Percentiles rank a stretch among this genome's conserved stretches.
Conservation (phyloP, 352 stramenopile species). For the Phytophthora gonapodyides region DNA sequence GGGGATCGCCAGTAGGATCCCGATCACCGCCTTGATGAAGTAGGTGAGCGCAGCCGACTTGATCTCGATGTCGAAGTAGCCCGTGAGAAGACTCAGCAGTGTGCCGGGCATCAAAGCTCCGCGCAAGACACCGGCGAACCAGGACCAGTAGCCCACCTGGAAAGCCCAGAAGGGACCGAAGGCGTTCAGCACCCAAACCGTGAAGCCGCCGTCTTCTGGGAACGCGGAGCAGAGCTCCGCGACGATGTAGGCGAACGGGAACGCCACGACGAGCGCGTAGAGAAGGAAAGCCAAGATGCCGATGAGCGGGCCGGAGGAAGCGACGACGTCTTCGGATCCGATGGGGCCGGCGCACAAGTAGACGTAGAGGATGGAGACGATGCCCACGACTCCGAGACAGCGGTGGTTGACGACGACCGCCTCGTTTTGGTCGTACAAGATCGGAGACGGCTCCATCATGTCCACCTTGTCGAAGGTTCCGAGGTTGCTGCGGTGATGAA, state of each 20-base stretch:
- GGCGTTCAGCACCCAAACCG: constrained; percentile 90
- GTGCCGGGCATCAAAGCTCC: constrained; percentile 70
- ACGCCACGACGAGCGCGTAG: constrained; percentile 84
- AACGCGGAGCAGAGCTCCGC: constrained; percentile 91
- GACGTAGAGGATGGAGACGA: constrained; percentile 44
- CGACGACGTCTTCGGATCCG: constrained; percentile 39
- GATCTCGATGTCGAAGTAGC: constrained; percentile 42
- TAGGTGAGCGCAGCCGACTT: constrained; percentile 26
- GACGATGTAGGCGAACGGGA: constrained; percentile 92
- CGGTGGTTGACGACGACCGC: constrained; percentile 34
- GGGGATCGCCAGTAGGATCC: constrained; percentile 39
- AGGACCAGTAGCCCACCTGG: constrained; percentile 78
- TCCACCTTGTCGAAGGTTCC: constrained; percentile 40
- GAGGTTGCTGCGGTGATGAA: constrained; percentile 23
- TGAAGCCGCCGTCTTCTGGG: constrained; percentile 82
- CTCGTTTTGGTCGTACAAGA: constrained; percentile 23
- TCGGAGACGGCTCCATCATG: constrained; percentile 37
- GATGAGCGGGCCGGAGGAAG: constrained; percentile 48
- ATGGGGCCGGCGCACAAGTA: constrained; percentile 44
- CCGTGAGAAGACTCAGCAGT: constrained; percentile 35
- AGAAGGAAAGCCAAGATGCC: constrained; percentile 86
- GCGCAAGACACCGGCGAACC: constrained; percentile 71
- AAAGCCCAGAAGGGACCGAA: constrained; percentile 89
- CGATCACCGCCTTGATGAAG: constrained; percentile 46
- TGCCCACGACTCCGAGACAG: constrained; percentile 29